Base-by-base conservation (phyloP, 1,139 yeast genomes). In the Yamadazyma triangularis region DNA sequence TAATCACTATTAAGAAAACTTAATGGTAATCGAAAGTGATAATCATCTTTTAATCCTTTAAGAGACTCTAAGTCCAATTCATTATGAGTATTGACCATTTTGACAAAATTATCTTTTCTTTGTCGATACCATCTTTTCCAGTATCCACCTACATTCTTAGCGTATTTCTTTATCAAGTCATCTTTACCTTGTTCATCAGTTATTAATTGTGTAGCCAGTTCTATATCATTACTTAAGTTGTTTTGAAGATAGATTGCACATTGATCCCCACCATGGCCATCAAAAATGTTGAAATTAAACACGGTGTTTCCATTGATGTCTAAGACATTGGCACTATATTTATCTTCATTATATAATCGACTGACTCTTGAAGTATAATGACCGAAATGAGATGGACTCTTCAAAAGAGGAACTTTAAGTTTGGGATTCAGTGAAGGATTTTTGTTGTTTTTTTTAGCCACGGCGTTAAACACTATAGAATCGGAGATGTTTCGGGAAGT, bases 191-290 rank as follows among this genome's bases (percentile, higher is more conserved):
- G 60, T 50, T 44, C 68, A 42, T 35, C 60, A 3, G 39, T 33
- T 3, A 46, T 42, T 29, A 51, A 37, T 10, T 29, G 38, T 24
- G 41, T 34, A 12, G 64, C 60, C 5, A 47, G 48, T 47, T 83
- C 95, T 19, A 88, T 73, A 33, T 65, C 70, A 29, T 56, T 47
- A 21, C 80, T 73, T 26, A 87, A 64, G 34, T 76, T 64, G 8
- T 64, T 58, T 20, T 69, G 62, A 19, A 89, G 61, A 45, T 69
- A 83, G 16, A 61, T 68, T 25, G 88, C 70, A 47, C 95, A 86
- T 38, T 80, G 77, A 22, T 66, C 70, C 11, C 96, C 95, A 4
- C 97, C 97, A 55, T 91, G 98, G 3, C 97, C 98, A 56, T 91
- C 98, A 55, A 82, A 88, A 2, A 91, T 72, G 29, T 77, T 75